Base-by-base conservation (phyloP, 805 yeast species). In the Diddensiella caesifluorescens region DNA sequence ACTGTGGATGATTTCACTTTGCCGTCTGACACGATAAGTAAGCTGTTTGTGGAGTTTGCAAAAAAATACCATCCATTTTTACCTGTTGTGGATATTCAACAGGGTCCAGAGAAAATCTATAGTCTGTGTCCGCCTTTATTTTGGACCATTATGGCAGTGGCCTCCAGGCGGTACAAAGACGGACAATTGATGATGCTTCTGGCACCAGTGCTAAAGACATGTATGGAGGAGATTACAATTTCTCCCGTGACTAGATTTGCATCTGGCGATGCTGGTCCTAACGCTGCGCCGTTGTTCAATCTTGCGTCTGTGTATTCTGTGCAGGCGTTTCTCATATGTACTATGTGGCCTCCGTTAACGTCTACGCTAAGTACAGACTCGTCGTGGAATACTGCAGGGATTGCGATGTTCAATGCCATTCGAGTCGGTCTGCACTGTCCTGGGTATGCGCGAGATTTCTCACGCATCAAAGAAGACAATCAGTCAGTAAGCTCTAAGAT, bases 291-390 rank as follows among this genome's bases (percentile, higher is more conserved):
- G 5, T 38, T 48, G 31, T 68, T 86, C 55, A 89, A 89, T 53
- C 90, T 88, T 2, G 85, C 95, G 3, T 82, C 95, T 18, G 96
- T 90, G 0, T 90, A 82, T 57, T 83, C 95, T 0, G 97, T 90
- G 0, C 98, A 90, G 60, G 97, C 97, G 0, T 82, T 90, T 49
- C 64, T 90, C 21, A 66, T 90, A 1, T 87, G 84, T 62, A 82
- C 97, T 0, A 78, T 82, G 59, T 90, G 97, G 98, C 97, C 97
- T 0, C 96, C 97, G 2, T 72, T 89, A 28, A 86, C 96, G 0
- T 87, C 97, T 0, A 88, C 97, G 0, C 70, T 92, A 35, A 84
- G 94, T 61, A 95, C 97, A 0, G 97, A 92, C 58, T 83, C 95
- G 5, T 83, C 95, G 3, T 90, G 97, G 95, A 86, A 84, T 58